Evolutionary conservation across 805 yeast genomes (phyloP), one percentile per base, ranked within the genome.

Genomic region (Starmerella bacillaris): DNA sequence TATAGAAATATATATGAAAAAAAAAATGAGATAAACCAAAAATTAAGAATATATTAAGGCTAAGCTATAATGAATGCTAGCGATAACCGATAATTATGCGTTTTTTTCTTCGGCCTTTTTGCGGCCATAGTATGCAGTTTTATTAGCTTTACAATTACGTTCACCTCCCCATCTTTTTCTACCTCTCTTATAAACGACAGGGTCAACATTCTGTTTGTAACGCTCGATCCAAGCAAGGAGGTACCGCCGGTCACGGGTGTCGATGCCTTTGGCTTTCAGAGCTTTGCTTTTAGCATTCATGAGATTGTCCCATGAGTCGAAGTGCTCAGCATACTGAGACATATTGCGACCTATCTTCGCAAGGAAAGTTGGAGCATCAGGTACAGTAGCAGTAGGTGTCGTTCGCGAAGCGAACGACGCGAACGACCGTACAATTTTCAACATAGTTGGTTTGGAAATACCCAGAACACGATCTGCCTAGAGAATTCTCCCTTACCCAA

Each of bases 81-180:
- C n/a, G n/a, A n/a, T n/a, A n/a, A n/a, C n/a, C n/a, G n/a, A n/a
- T n/a, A n/a, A n/a, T n/a, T n/a, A n/a, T n/a, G n/a, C n/a, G n/a
- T 29, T 11, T 29, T 16, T 29, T 12, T 15, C 31, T 17, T 29
- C 17, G 4, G 56, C 54, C 21, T 47, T 42, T 38, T 45, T 43
- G 26, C 53, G 47, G 28, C 56, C 56, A 42, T 46, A 52, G 37
- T 42, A 44, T 14, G 47, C 51, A 4, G 92, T 86, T 14, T 63
- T 58, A 45, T 65, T 66, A 50, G 74, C 76, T 48, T 67, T 70
- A 41, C 75, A 68, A 49, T 72, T 76, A 54, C 94, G 70, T 58
- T 83, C 94, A 50, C 94, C 93, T 18, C 94, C 94, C 58, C 72
- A 62, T 47, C 67, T 65, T 64, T 80, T 80, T 62, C 67, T 74